phyloP scores from a whole-genome alignment of 352 stramenopile species.

The Phytophthora boehmeriae region DNA sequence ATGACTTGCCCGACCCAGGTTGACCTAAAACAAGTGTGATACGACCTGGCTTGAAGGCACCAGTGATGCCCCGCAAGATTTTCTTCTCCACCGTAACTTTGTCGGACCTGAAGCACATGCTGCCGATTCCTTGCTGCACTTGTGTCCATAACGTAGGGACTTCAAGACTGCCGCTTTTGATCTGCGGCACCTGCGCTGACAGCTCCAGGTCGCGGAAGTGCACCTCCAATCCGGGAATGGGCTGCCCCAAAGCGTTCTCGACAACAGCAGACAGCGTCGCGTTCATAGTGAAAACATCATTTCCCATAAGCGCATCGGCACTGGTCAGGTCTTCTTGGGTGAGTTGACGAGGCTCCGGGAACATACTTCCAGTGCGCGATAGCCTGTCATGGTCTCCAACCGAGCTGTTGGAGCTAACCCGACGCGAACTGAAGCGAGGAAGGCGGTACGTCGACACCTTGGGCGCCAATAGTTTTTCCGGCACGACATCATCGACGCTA shows the following conservation, averaged over 20 bases:
- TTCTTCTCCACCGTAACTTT: conserved; percentile 48
- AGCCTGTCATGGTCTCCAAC: conserved; percentile 18
- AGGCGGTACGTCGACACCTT: conserved; percentile 33
- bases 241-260: conserved; percentile 47
- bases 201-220: conserved; percentile 59
- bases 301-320: conserved; percentile 58
- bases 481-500: conserved; percentile 19
- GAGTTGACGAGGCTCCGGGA: conserved; percentile 30
- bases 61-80: conserved; percentile 51
- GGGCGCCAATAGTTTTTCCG: conserved; percentile 24
- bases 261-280: conserved; percentile 48
- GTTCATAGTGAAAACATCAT: conserved; percentile 62
- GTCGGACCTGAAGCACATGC: conserved; percentile 10
- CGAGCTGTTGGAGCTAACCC: conserved; percentile 23
- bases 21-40: conserved; percentile 61
- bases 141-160: conserved; percentile 50
- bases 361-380: conserved; percentile 35
- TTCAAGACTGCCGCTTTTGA: conserved; percentile 34
- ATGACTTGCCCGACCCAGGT: conserved; percentile 31
- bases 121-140: conserved; percentile 32
- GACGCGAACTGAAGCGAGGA: conserved; percentile 37
- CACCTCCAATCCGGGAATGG: conserved; percentile 60
- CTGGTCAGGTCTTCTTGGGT: conserved; percentile 43
- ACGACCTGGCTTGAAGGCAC: conserved; percentile 49
- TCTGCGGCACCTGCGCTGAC: conserved; percentile 31